phyloP scores from a whole-genome alignment of 2,329 filamentous ascomycete species.

The Cladosporium phlei region DNA sequence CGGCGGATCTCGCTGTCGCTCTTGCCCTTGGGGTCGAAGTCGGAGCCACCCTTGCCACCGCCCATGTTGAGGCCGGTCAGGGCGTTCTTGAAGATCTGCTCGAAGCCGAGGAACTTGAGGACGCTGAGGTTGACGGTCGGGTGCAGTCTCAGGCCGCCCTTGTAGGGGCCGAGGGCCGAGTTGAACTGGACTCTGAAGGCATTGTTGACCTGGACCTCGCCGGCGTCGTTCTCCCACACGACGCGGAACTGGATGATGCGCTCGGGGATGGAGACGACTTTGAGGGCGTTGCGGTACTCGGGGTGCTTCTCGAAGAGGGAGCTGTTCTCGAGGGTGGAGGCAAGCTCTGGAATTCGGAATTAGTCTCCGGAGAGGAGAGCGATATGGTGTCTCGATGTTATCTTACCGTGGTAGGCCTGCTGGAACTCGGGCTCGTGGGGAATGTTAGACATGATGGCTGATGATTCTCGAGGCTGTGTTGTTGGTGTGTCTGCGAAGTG shows the following conservation, averaged over 20 bases:
- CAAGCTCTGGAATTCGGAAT: conserved; percentile 63
- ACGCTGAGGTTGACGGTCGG: conserved; percentile 72
- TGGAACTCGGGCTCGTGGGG: conserved; percentile 92
- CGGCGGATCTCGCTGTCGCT: conserved; percentile 93
- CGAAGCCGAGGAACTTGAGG: conserved; percentile 96
- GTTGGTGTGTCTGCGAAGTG: conserved; percentile 1
- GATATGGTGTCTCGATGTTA: not conserved
- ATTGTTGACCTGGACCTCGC: conserved; percentile 83
- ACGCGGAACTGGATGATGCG: conserved; percentile 96
- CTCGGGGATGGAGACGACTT: conserved; percentile 86
- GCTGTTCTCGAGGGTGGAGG: conserved; percentile 88
- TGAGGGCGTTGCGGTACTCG: conserved; percentile 86
- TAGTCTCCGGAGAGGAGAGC: too few species aligned
- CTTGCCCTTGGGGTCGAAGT: conserved; percentile 99
- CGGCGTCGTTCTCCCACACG: conserved; percentile 92
- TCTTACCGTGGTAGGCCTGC: conserved; percentile 90
- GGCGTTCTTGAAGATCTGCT: conserved; percentile 99
- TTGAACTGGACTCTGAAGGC: conserved; percentile 98
- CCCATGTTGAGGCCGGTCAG: conserved; percentile 92
- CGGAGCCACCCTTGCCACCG: conserved; percentile 93
- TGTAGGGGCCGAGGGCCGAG: conserved; percentile 94
- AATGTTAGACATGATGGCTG: conserved; percentile 20
- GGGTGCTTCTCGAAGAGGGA: conserved; percentile 90
- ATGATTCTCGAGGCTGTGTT: conserved; percentile 2
- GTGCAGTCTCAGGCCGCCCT: conserved; percentile 93